Base-by-base conservation (phyloP, 1,284 basidiomycete genomes). In the Trichosporon sp. region DNA sequence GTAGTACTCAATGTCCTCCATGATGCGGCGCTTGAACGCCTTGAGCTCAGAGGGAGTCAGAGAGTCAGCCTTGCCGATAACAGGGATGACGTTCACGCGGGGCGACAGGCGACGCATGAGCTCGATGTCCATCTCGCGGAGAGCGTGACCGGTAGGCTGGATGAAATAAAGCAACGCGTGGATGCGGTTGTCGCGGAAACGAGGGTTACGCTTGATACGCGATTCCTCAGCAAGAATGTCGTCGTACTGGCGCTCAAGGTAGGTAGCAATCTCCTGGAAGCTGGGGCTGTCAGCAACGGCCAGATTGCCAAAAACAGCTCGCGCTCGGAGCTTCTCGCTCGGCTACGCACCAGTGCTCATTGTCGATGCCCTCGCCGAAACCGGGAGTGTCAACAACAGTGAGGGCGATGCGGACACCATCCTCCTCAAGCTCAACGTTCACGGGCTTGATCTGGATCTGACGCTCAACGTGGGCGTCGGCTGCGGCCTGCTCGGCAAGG, bases 1-100 rank as follows among this genome's bases (percentile, higher is more conserved):
- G 82, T 99, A 98, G 87, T 98, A 89, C 81, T 98, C 96, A 77
- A 99, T 98, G 83, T 99, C 96, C 85, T 99, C 96, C 95, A 98
- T 98, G 81, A 99, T 91, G 93, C 96, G 77, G 31, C 64, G 59
- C 89, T 98, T 99, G 90, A 99, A 99, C 11, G 91, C 94, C 74
- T 89, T 89, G 69, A 98, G 89, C 84, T 98, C 96, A 73, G 88
- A 89, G 3, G 93, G 93, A 16, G 96, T 98, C 82, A 99, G 86
- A 7, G 93, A 91, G 85, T 99, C 97, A 6, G 96, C 92, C 85
- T 99, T 99, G 77, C 97, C 97, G 81, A 99, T 90, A 79, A 99
- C 96, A 70, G 97, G 97, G 77, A 99, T 99, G 77, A 99, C 97
- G 82, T 99, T 99, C 84, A 98, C 97, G 73, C 94, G 91, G 31